These are phyloP conservation scores for Neofusicoccum parvum DNA, from an alignment of 2,329 filamentous ascomycete genomes.

Conservation along the genomic window DNA sequence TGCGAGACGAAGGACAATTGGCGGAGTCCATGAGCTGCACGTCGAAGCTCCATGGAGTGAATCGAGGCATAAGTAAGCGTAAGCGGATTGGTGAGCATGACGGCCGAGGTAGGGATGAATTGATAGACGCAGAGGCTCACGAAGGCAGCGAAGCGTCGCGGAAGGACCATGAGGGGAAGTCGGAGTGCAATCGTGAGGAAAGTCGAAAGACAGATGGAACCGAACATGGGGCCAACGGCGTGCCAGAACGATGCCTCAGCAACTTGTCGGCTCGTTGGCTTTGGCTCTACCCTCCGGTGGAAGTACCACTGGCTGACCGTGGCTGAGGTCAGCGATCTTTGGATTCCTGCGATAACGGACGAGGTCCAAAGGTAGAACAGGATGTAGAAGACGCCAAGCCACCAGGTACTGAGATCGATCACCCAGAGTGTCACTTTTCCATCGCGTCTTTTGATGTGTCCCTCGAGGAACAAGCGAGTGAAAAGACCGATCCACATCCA, in stretches of 20 bases:
- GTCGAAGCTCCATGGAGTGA: conserved; percentile 79
- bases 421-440: conserved; percentile 66
- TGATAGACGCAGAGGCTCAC: conserved; percentile 73
- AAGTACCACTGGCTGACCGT: conserved; percentile 99
- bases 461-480: conserved; percentile 90
- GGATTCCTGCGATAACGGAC: conserved; percentile 81
- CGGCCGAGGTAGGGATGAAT: conserved; percentile 81
- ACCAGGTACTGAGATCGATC: conserved; percentile 88
- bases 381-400: conserved; percentile 89
- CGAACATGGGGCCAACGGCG: conserved; percentile 82
- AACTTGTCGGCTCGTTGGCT: conserved; percentile 76
- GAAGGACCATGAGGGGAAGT: conserved; percentile 81
- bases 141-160: conserved; percentile 70
- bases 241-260: conserved; percentile 82
- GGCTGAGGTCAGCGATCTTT: conserved; percentile 87
- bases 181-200: conserved; percentile 78
- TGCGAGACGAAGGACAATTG: conserved; percentile 80
- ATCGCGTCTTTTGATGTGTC: conserved; percentile 64
- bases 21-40: conserved; percentile 76
- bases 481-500: conserved; percentile 99
- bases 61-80: conserved; percentile 92
- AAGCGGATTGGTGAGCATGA: conserved; percentile 85
- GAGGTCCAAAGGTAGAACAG: conserved; percentile 95
- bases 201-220: conserved; percentile 87
- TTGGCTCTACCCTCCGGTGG: conserved; percentile 80